Percentiles rank a stretch among this genome's conserved stretches.
phyloP scores from a whole-genome alignment of 148 eudicot species.

The Fagopyrum homotropicum region DNA sequence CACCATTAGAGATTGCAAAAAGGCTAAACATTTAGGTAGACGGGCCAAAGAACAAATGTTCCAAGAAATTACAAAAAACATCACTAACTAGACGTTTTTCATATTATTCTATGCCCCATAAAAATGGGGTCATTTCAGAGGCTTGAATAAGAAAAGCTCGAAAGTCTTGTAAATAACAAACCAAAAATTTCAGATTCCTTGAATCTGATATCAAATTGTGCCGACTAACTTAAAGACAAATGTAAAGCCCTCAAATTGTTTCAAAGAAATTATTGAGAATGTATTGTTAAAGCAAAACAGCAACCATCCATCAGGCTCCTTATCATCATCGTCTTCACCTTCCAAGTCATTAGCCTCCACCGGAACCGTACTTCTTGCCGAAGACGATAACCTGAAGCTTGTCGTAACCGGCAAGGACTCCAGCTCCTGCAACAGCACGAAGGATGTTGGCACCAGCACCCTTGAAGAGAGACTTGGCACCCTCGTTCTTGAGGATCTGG shows the following conservation, averaged over 20 bases:
- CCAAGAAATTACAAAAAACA: not conserved
- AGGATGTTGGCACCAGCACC: conserved; percentile 15
- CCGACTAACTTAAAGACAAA: not conserved
- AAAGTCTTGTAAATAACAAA: not conserved
- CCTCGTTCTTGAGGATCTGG: conserved; percentile 15
- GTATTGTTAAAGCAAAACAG: not conserved
- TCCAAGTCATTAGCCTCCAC: conserved; percentile 7
- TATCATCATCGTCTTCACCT: not conserved
- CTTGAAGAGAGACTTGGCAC: conserved; percentile 12
- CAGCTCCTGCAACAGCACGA: conserved; percentile 15
- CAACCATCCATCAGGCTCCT: not conserved
- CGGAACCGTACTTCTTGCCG: conserved; percentile 15
- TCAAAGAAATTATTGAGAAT: not conserved
- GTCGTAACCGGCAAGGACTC: conserved; percentile 14
- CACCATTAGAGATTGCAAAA: not conserved
- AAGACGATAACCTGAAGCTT: conserved; percentile 14
- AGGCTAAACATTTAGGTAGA: not conserved
- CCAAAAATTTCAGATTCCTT: conserved; percentile 7
- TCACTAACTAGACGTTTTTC: not conserved
- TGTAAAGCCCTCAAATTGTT: conserved; percentile 1
- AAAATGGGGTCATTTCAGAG: not conserved
- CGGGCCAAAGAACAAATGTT: not conserved
- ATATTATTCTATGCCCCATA: not conserved
- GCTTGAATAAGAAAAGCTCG: not conserved
- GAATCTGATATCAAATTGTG: not conserved